Evolutionary conservation across 345 rosid species (phyloP), one percentile per base, ranked within the genome.

Genomic region (Camelina neglecta): DNA sequence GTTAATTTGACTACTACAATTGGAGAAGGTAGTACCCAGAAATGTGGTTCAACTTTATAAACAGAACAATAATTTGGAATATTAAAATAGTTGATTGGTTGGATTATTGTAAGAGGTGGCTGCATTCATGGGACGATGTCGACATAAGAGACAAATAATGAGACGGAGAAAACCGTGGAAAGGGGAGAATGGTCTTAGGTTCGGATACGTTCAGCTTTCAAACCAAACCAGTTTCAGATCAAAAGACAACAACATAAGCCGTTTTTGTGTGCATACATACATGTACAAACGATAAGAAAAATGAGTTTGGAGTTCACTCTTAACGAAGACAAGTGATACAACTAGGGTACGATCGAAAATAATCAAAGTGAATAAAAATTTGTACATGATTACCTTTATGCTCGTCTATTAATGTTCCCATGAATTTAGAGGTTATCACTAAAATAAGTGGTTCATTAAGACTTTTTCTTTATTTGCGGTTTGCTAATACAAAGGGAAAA

Each of bases 51-150:
- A 24, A 62, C 13, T 45, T 24, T 10, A 48, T 35, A 36, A 13
- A 35, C 1, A 50, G 2, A 26, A 49, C 11, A 50, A 60, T 10
- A 5, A n/a, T 36, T 21, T 54, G 39, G 13, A 49, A 10, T 49
- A 23, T n/a, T 51, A 51, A 62, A 72, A 16, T 55, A 26, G 53
- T 11, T 39, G 11, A 72, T 62, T 51, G 24, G 47, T 41, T 73
- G 56, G 56, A 54, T 48, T 35, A 44, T 55, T 55, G 47, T 4
- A 56, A 65, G 10, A 53, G 0, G 50, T 74, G 64, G 58, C 38
- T 44, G 35, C 44, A 38, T 44, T 65, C 66, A 74, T 44, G 51
- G 66, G 49, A 47, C 71, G 55, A 53, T 74, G 77, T 74, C 77
- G 66, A 57, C 72, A 24, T 55, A 65, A 47, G n/a, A 45, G 65